Evolutionary conservation across 1,284 basidiomycete species (phyloP), one percentile per base, ranked within the genome.

Genomic region (Ustilago curta): DNA sequence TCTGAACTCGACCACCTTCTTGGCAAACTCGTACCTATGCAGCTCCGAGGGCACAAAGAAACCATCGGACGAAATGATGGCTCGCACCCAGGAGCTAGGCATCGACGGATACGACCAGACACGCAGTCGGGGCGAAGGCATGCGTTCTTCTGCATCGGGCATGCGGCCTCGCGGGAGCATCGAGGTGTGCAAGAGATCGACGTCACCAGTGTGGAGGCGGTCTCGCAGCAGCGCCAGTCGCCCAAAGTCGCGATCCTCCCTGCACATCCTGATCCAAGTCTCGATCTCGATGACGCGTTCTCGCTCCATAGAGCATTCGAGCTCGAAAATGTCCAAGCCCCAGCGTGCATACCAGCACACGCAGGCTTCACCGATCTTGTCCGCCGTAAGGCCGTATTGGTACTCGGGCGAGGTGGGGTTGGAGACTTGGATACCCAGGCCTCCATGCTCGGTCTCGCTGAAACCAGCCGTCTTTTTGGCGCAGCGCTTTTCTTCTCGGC

Each of bases 331-430:
- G 82, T 96, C 94, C 19, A 86, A 85, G 0, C 91, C 93, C 94
- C 94, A 97, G 39, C 93, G 88, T 0, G 91, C 88, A 12, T 96
- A 88, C 94, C 94, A 97, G 84, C 92, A 94, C 5, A 90, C 89
- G 75, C 91, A 91, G 0, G 93, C 92, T 85, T 96, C 93, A 27
- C 94, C 94, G 69, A 97, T 92, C 86, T 94, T 95, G 85, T 94
- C 90, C 0, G 92, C 92, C 5, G 93, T 88, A 23, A 90, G 88
- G 23, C 94, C 95, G 29, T 81, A 78, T 35, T 75, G 60, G 45
- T 70, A 79, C 50, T 67, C 60, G 16, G 75, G 70, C 7, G 50
- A 11, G 4, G 51, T 39, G 16, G 27, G 49, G 6, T 29, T 23
- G 8, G 42, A 9, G 0, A 40, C 16, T 1, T 32, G 40, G 12